Conservation (phyloP, 768 basidiomycete species). For the Phylloporus scabripes region DNA sequence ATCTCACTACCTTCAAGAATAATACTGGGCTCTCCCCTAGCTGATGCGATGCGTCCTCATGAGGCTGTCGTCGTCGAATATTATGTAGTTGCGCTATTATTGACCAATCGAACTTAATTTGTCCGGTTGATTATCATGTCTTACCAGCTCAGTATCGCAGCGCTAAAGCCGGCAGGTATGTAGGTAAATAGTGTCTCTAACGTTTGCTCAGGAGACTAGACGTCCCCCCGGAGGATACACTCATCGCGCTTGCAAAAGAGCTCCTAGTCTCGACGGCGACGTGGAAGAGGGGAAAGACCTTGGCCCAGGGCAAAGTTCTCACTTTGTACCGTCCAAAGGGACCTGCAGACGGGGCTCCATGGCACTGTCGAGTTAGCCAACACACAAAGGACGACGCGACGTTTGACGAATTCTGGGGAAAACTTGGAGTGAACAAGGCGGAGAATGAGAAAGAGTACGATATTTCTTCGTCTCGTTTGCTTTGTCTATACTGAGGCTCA, state of each 20-base stretch:
- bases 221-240: constrained; percentile 54
- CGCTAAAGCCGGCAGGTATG: constrained; percentile 38
- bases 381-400: constrained; percentile 61
- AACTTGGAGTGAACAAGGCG: constrained; percentile 60
- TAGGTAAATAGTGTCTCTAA: not conserved
- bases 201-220: constrained; percentile 33
- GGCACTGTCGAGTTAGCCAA: constrained; percentile 65
- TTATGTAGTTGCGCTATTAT: too few relatives aligned
- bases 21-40: constrained; percentile 3
- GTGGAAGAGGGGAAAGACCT: constrained; percentile 69
- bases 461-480: not conserved
- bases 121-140: too few relatives aligned
- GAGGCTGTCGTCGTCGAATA: constrained; percentile 4
- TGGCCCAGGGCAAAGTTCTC: constrained; percentile 48
- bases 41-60: not conserved
- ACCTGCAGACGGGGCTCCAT: constrained; percentile 51
- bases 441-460: constrained; percentile 64
- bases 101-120: too few relatives aligned
- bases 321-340: constrained; percentile 50
- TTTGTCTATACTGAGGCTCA: not conserved
- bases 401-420: constrained; percentile 71
- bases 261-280: constrained; percentile 50
- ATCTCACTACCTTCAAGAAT: constrained; percentile 42
- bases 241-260: constrained; percentile 48
- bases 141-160: constrained; percentile 37